Base-by-base conservation (phyloP, 1,284 basidiomycete species). In the Xerocomus nothofagi region DNA sequence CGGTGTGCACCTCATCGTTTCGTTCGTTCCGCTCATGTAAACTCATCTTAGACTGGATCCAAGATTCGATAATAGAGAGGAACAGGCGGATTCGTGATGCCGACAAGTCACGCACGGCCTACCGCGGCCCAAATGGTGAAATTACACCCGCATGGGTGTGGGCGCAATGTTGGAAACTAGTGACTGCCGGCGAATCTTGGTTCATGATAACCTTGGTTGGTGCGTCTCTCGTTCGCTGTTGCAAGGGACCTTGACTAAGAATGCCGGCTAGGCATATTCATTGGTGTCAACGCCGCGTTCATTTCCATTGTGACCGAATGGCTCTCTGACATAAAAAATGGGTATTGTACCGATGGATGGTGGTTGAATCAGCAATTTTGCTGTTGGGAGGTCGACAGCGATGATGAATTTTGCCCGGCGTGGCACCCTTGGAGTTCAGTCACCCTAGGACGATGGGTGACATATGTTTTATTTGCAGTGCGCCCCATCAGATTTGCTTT, bases 341-440 rank as follows among this genome's bases (percentile, higher is more conserved):
- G 97, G 0, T 96, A 97, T 66, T 99, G 97, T 70, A 81, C 84
- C 1, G 91, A 95, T 49, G 95, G 93, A 3, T 99, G 97, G 97
- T 99, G 97, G 96, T 71, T 99, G 49, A 97, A 95, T 68, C 86
- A 93, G 62, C 93, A 98, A 65, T 98, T 98, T 69, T 99, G 97
- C 72, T 99, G 97, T 67, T 94, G 93, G 91, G 93, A 95, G 66
- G 85, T 93, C 52, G 92, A 94, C 59, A 80, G 81, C 11, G 86
- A 88, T 41, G 89, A 88, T 54, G 85, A 86, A 55, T 86, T 82
- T 3, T 99, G 97, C 68, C 79, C 89, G 6, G 93, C 94, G 44
- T 99, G 97, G 97, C 83, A 88, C 58, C 78, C 86, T 6, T 99
- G 97, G 97, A 91, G 93, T 49, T 75, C 78, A 12, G 80, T 91